Evolutionary conservation across 495 filamentous ascomycete genomes (phyloP).

Genomic region (Beverwykella pulmonaria): DNA sequence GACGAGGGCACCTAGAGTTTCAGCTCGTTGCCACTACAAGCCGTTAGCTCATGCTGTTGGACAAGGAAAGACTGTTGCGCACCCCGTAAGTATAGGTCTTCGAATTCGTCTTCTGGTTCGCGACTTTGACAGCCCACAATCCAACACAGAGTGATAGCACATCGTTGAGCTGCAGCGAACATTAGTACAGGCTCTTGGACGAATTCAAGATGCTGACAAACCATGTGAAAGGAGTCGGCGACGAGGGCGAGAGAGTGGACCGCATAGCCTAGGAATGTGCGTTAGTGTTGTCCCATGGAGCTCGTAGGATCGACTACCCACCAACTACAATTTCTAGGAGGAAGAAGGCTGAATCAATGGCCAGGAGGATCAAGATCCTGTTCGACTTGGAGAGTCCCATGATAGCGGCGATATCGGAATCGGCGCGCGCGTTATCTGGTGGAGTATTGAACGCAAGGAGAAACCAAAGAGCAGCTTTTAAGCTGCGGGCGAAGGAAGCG

Average conservation of each 20-base stretch:
- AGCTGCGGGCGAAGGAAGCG: background rate
- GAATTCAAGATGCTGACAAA: slow-evolving; percentile 40
- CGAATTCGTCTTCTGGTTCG: slow-evolving; percentile 72
- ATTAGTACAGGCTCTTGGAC: background rate
- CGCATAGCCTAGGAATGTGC: slow-evolving; percentile 60
- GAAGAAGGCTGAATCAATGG: slow-evolving; percentile 87
- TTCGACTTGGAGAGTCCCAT: slow-evolving; percentile 94
- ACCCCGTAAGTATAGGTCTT: slow-evolving; percentile 94
- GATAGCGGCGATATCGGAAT: slow-evolving; percentile 31
- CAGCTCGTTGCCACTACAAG: slow-evolving; percentile 89
- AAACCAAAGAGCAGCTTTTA: background rate
- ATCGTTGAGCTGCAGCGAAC: slow-evolving; percentile 74
- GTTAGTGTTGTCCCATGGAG: slow-evolving; percentile 1
- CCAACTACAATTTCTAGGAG: slow-evolving; percentile 81
- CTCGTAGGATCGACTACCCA: slow-evolving; percentile 43
- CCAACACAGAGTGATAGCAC: slow-evolving; percentile 91
- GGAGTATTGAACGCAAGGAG: background rate
- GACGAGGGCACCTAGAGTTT: slow-evolving; percentile 91
- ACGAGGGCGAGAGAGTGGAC: slow-evolving; percentile 91
- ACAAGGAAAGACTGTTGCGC: slow-evolving; percentile 46
- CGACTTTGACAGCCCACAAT: slow-evolving; percentile 91
- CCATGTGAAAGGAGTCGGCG: slow-evolving; percentile 98
- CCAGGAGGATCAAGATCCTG: slow-evolving; percentile 89
- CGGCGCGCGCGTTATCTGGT: background rate
- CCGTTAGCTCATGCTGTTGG: slow-evolving; percentile 13